Base-by-base conservation (phyloP, 2,329 filamentous ascomycete genomes). In the Volutella citrinella region DNA sequence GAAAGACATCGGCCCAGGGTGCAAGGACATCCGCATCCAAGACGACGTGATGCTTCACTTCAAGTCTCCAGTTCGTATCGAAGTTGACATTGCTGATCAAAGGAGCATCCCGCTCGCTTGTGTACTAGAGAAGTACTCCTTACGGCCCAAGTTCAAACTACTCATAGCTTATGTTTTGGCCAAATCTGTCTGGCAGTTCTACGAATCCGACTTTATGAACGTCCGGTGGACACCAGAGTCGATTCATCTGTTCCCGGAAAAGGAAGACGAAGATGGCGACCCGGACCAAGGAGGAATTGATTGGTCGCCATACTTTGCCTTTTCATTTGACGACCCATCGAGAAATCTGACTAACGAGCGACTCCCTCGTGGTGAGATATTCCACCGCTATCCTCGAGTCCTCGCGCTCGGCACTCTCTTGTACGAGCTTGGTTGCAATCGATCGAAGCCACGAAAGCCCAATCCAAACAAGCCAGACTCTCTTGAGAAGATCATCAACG, bases 141-240 rank as follows among this genome's bases (percentile, higher is more conserved):
- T 39, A 6, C 17, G 12, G 10, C 27, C 33, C 12, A 25, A 30
- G 20, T 12, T 26, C n/a, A 40, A 36, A 21, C 22, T 34, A 6
- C 20, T 35, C 14, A 27, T 42, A 9, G 34, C 39, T 10, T 42
- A 42, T 13, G 30, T 36, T 13, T 21, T 42, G 19, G 35, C 39
- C 11, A 27, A 42, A n/a, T 32, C 39, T 5, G 28, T 38, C 18
- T 42, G 39, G 39, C 31, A 38, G 20, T 42, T 34, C 26, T 42
- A 42, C 20, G 39, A 42, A n/a, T 38, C 39, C 3, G 35, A 42
- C n/a, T 42, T 33, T 23, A 42, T 38, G 39, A 30, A 24, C 17
- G 21, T 21, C 15, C 23, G 17, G 16, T 42, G 39, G 39, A 38
- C 39, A 9, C 24, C 28, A 15, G 32, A 42, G 9, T 20, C 39